phyloP scores from a whole-genome alignment of 2,329 filamentous ascomycete species.

The Pseudophaeomoniella oleicola region DNA sequence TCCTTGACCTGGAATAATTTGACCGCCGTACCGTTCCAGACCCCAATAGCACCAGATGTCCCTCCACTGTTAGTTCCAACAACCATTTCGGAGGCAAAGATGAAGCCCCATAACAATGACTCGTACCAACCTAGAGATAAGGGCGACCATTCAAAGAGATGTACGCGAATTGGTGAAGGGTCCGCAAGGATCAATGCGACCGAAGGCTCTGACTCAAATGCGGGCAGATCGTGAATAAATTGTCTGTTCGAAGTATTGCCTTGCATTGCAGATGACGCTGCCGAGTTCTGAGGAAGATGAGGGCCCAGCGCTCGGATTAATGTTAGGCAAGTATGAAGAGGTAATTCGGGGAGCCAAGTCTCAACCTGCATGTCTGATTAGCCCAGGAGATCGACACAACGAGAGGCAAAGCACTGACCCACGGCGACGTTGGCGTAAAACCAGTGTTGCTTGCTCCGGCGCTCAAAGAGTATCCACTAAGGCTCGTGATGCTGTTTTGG shows the following conservation, averaged over 20 bases:
- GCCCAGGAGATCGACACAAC: constrained; percentile 11
- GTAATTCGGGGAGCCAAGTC: constrained; percentile 81
- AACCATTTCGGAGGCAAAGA: constrained; percentile 83
- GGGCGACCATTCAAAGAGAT: constrained; percentile 89
- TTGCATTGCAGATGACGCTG: constrained; percentile 18
- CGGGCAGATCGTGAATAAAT: constrained; percentile 26
- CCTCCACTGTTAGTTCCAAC: constrained; percentile 26
- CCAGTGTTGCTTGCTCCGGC: constrained; percentile 37
- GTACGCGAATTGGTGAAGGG: constrained; percentile 57
- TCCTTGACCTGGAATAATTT: constrained; percentile 84
- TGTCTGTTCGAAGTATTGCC: constrained; percentile 20
- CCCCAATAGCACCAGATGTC: constrained; percentile 70
- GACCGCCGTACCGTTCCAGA: constrained; percentile 87
- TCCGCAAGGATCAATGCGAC: constrained; percentile 56
- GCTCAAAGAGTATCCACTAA: constrained; percentile 50
- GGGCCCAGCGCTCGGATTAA: constrained; percentile 50
- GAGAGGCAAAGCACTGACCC: too few species aligned
- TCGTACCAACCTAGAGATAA: constrained; percentile 91
- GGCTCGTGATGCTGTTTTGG: constrained; percentile 76
- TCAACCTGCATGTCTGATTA: constrained; percentile 47
- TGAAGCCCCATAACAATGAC: constrained; percentile 81
- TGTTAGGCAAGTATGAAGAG: constrained; percentile 71
- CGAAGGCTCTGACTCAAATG: constrained; percentile 34
- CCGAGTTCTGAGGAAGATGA: constrained; percentile 32
- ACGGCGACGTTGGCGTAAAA: constrained; percentile 67